Evolutionary conservation across 495 filamentous ascomycete species (phyloP), one percentile per base, ranked within the genome.

Genomic region (Podospora pseudopauciseta): DNA sequence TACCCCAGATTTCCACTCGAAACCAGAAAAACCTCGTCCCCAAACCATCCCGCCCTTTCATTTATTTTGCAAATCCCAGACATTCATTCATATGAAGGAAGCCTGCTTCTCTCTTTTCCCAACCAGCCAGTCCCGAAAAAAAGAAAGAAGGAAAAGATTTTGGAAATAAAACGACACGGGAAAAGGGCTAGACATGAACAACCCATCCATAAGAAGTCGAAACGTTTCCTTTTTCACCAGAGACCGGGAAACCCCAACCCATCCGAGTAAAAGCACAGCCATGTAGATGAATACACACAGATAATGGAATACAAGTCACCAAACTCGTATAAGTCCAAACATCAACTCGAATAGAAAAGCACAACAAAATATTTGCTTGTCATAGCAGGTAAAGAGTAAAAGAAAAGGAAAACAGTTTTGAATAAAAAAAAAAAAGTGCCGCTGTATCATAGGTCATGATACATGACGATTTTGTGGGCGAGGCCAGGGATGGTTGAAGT

Each of bases 401-500:
- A 26, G 32, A 32, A 67, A 67, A 23, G 3, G 67, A 26, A 53
- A 32, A 65, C 63, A 23, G 1, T 20, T 59, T 23, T 23, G 20
- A 23, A 23, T 28, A 67, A 20, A 20, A 64, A 44, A 60, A 68
- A 68, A n/a, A 64, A 44, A 55, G 67, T 28, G 49, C 11, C 53
- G 39, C 60, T 28, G 65, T 72, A 59, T 68, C 59, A 68, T 49
- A 49, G 7, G 13, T 73, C 68, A 61, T 70, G 32, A 70, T 65
- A 63, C 68, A 66, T 70, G 39, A 53, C 63, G 75, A 77, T 70
- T 49, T 49, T 49, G 39, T 49, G 9, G 44, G 30, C 60, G 75
- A 77, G 75, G 75, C 75, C 74, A 77, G 75, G 75, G 72, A 76
- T 77, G 72, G 69, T 57, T 59, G 64, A 32, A 54, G 59, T 32